Evolutionary conservation across 257 asterid species (phyloP), one percentile per base, ranked within the genome.

Genomic region (Gentiana dahurica): DNA sequence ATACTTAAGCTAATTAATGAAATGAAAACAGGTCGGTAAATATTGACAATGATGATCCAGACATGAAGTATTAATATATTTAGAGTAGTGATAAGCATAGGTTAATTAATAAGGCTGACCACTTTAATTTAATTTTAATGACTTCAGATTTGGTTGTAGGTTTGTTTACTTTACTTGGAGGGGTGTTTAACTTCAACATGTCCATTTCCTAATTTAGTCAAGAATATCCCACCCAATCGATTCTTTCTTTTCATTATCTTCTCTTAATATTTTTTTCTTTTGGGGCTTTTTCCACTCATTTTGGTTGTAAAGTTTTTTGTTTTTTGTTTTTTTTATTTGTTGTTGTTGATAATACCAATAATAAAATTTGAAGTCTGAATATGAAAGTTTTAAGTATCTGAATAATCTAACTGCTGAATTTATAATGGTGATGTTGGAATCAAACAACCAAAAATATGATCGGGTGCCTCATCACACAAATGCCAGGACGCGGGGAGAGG

Each of bases 91-190:
- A 68, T 49, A 57, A 41, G 59, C 51, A 35, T 53, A 46, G 12
- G 62, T 8, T 49, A 62, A 54, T 58, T 53, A 60, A 59, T 51
- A 71, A 68, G 41, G 68, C 71, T 72, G 77, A 72, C 76, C 71
- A 63, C 55, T 74, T 74, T 71, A n/a, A 63, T 67, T 58, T 44
- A 64, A 60, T 24, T 24, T 24, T 70, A 51, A 64, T 71, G 51
- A 49, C 53, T 53, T 64, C 45, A 48, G 61, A 59, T 15, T 52
- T 3, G 65, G 65, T 58, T n/a, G 73, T 65, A 59, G 68, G 70
- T 74, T 77, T 59, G 78, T 72, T 81, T 57, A 59, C 79, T 71
- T 76, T 24, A n/a, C 69, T 74, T 68, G 81, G 12, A 43, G 77
- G 68, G 74, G 71, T 69, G 59, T 70, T 77, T 43, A 37, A 49